A percentile compares a stretch with the other conserved stretches of the same genome.
phyloP scores from a whole-genome alignment of 495 filamentous ascomycete genomes.

The Hypoxylon lienhwacheense region DNA sequence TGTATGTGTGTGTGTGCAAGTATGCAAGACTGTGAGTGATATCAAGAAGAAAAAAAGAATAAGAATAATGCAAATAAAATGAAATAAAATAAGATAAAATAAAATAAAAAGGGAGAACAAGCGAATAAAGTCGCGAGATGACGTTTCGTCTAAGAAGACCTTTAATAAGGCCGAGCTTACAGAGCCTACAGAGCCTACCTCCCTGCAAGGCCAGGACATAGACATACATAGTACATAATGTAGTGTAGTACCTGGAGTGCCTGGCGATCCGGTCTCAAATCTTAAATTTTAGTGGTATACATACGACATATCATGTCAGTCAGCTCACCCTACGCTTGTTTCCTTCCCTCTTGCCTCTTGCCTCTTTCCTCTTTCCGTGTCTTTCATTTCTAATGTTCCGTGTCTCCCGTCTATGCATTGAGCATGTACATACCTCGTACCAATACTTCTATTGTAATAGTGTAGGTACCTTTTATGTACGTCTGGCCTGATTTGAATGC shows the following conservation, averaged over 20 bases:
- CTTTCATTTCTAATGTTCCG: too few relatives aligned
- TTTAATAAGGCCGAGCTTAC: background rate
- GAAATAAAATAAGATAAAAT: background rate
- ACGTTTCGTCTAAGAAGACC: conserved; percentile 16
- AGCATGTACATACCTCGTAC: too few relatives aligned
- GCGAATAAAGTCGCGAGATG: conserved; percentile 13
- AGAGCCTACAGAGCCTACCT: background rate
- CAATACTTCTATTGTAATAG: too few relatives aligned
- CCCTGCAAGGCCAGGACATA: conserved; percentile 9
- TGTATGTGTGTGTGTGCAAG: too few relatives aligned
- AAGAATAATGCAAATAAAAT: background rate
- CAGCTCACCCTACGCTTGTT: conserved; percentile 15
- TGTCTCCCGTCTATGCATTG: too few relatives aligned
- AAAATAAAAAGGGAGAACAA: background rate
- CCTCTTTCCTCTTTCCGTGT: background rate
- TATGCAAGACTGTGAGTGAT: too few relatives aligned
- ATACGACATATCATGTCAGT: too few relatives aligned
- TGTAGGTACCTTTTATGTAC: too few relatives aligned
- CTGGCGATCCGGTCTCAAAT: conserved; percentile 16
- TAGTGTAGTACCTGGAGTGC: too few relatives aligned
- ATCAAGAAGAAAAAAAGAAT: background rate
- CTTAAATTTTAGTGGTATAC: conserved; percentile 16
- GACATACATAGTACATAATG: too few relatives aligned
- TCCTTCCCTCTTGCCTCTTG: background rate
- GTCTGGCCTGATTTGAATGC: too few relatives aligned